Evolutionary conservation across 345 rosid species (phyloP).

Genomic region (Rhizophora mangle): DNA sequence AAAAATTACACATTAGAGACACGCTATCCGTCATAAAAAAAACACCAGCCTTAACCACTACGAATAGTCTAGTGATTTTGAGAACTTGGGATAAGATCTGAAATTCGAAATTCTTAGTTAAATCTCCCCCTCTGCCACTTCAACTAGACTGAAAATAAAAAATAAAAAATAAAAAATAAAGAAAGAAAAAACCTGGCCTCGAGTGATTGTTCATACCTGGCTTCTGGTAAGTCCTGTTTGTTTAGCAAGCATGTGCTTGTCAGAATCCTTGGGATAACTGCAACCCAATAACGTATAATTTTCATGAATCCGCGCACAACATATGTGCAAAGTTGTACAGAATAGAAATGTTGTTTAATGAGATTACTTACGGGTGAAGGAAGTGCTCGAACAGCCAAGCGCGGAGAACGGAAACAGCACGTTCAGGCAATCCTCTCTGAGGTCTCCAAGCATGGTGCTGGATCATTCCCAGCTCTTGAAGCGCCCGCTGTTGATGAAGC

Average conservation of each 20-base stretch:
- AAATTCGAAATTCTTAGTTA: too few relatives aligned
- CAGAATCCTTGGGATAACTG: constrained; percentile 83
- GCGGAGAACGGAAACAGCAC: constrained; percentile 68
- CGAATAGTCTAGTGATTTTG: too few relatives aligned
- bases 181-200: constrained; percentile 53
- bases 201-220: constrained; percentile 55
- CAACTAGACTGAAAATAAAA: too few relatives aligned
- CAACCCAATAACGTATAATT: background rate
- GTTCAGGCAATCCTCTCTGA: constrained; percentile 79
- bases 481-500: constrained; percentile 47
- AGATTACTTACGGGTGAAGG: constrained; percentile 68
- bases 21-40: background rate
- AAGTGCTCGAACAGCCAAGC: constrained; percentile 89
- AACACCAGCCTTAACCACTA: constrained; percentile 47
- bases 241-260: constrained; percentile 74
- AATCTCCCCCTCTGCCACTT: too few relatives aligned
- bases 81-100: too few relatives aligned
- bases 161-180: too few relatives aligned
- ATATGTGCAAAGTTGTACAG: too few relatives aligned
- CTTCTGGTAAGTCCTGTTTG: constrained; percentile 80
- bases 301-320: too few relatives aligned
- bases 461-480: constrained; percentile 55
- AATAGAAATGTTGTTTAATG: background rate
- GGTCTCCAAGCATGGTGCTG: constrained; percentile 72
- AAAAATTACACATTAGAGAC: background rate